phyloP scores from a whole-genome alignment of 192 early-diverging fungal species.

The Podila horticola region DNA sequence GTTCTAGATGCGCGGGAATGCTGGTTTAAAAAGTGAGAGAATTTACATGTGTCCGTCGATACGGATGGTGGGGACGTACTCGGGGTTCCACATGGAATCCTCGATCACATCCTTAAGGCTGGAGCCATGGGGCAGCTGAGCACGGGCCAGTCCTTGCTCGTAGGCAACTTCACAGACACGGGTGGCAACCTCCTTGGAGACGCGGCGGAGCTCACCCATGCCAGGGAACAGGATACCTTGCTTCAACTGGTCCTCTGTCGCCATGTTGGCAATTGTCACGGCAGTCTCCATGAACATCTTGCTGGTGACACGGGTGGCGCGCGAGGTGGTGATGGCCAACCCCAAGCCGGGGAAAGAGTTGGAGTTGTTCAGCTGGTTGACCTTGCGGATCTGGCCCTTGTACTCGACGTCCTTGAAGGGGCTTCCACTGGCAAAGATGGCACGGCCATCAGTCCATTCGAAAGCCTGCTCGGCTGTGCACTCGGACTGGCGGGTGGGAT shows the following conservation, averaged over 20 bases:
- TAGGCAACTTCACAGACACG: constrained; percentile 63
- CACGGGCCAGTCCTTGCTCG: constrained; percentile 60
- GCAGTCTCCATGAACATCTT: constrained; percentile 69
- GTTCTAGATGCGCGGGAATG: not conserved
- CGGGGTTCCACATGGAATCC: constrained; percentile 64
- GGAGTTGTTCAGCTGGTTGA: constrained; percentile 66
- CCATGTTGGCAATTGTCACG: constrained; percentile 60
- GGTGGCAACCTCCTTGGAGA: constrained; percentile 56
- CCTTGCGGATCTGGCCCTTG: constrained; percentile 55
- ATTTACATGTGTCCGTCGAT: constrained; percentile 39
- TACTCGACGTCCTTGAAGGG: constrained; percentile 62
- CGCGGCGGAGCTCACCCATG: constrained; percentile 56
- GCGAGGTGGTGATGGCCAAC: constrained; percentile 61
- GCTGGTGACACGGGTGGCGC: constrained; percentile 57
- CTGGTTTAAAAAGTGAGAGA: too few relatives aligned
- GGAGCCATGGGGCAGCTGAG: constrained; percentile 51
- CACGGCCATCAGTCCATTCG: constrained; percentile 62
- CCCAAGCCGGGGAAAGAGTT: constrained; percentile 67
- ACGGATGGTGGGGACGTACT: constrained; percentile 58
- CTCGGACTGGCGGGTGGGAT: constrained; percentile 62
- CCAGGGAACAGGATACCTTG: constrained; percentile 62
- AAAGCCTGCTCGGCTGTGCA: constrained; percentile 67
- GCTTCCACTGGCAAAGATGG: constrained; percentile 64
- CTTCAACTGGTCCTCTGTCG: constrained; percentile 60
- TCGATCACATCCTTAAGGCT: constrained; percentile 58